Base-by-base conservation (phyloP, 306 rosid species). In the Oemleria cerasiformis region DNA sequence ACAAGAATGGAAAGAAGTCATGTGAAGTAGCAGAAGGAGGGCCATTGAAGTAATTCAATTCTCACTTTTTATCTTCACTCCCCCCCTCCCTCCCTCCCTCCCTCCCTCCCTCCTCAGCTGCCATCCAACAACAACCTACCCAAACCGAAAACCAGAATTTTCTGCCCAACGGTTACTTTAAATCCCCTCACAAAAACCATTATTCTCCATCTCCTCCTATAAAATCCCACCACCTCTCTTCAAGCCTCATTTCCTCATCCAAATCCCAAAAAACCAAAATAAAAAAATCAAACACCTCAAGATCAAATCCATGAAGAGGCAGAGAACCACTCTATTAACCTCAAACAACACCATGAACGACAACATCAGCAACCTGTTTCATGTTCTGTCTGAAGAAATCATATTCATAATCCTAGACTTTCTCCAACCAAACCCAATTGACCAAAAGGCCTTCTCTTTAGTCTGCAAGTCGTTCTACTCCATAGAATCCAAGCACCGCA, bases 401-500 rank as follows among this genome's bases (percentile, higher is more conserved):
- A 49, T 89, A 0, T 89, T 91, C 77, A 40, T 47, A 9, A 79
- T 94, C 83, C 91, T 94, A 4, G 97, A 91, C 69, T 74, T 79
- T 39, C 88, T 94, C 7, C 41, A 51, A n/a, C 11, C 73, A 16
- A 70, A 81, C 48, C 82, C 96, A 55, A 34, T 60, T 0, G 88
- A 84, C 77, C 74, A 23, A 17, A 91, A 94, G 47, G 82, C 99
- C 0, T 94, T 94, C 78, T 88, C 99, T 45, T 38, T 79, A 6
- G 78, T 67, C 80, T 85, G 84, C 85, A 85, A 76, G 41, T 80
- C 77, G 70, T 87, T 91, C 81, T 60, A 86, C 78, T 58, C 84
- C 63, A 45, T 75, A 16, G 99, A 94, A 79, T 78, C 92, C 40
- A 82, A 79, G 42, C 99, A 94, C 83, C 91, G 99, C 55, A 81